Percentiles rank a stretch among this genome's conserved stretches.
Conservation (phyloP, 2,329 filamentous ascomycete species). For the Phaeophleospora eucalypticola region DNA sequence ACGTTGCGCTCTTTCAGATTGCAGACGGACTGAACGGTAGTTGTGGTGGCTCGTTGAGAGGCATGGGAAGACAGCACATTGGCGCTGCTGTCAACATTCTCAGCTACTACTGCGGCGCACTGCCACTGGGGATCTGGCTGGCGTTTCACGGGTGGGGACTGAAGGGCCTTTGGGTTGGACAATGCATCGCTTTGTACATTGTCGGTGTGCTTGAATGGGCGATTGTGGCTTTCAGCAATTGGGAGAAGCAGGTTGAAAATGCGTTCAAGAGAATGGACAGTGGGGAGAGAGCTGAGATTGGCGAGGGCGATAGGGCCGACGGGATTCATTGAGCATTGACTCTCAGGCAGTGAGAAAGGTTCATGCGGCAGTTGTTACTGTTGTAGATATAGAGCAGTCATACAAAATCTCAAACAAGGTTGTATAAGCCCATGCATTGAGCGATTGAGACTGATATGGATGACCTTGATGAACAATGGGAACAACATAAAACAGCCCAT, state of each 20-base stretch:
- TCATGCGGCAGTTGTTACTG: no score
- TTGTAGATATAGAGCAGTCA: no score
- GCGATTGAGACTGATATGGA: not conserved
- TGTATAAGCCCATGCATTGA: no score
- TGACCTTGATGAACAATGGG: slow-evolving; percentile 3
- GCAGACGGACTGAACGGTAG: slow-evolving; percentile 82
- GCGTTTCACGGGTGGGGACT: slow-evolving; percentile 85
- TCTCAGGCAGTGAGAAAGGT: no score
- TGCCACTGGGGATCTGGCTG: slow-evolving; percentile 78
- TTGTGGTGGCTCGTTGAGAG: slow-evolving; percentile 74
- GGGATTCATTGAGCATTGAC: no score
- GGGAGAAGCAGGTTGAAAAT: slow-evolving; percentile 67
- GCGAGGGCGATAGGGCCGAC: slow-evolving; percentile 9
- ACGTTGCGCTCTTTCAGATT: slow-evolving; percentile 84
- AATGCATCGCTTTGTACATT: slow-evolving; percentile 65
- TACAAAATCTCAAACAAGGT: no score
- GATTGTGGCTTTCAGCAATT: slow-evolving; percentile 72
- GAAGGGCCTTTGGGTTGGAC: slow-evolving; percentile 69
- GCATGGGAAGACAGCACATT: slow-evolving; percentile 83
- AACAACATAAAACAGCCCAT: not conserved
- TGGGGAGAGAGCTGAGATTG: slow-evolving; percentile 40
- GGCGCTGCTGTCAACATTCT: slow-evolving; percentile 77
- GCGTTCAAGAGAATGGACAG: slow-evolving; percentile 67
- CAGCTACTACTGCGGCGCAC: slow-evolving; percentile 77
- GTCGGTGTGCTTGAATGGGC: slow-evolving; percentile 75